Evolutionary conservation across 768 basidiomycete species (phyloP), one percentile per base, ranked within the genome.

Genomic region (Paxillus rubicundulus): DNA sequence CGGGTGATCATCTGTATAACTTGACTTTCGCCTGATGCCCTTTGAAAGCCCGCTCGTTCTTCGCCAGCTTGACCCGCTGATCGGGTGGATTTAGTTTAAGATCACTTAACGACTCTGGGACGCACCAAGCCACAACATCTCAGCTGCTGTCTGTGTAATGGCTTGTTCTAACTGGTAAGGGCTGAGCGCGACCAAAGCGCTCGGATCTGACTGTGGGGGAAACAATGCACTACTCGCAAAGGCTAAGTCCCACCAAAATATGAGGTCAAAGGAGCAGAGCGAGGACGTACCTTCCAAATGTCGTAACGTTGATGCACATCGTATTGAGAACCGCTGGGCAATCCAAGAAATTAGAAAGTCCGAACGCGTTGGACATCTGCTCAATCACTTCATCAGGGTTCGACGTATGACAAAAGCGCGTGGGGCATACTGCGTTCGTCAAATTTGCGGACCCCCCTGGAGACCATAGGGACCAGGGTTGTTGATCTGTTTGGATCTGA

Each of bases 381-480:
- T 37, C 30, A 30, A 30, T 30, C 9, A 30, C 9, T 37, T 50
- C 6, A 32, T 16, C 4, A 6, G 8, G 4, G 14, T 21, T 33
- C 16, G 12, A 2, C 10, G 10, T 10, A 9, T 30, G 30, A 30
- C 7, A 20, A 16, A 38, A 50, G 12, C 14, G 2, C 17, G 24
- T 17, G n/a, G 10, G 13, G 50, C 34, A 12, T 20, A 37, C 50
- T 28, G 32, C 47, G 47, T 17, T 52, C 9, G 47, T 10, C 28
- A 62, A 14, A 14, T 48, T 9, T 18, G 9, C 2, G 4, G 27
- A 21, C 1, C 5, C 20, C 12, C 1, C 20, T 52, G 46, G 42
- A n/a, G 50, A n/a, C 44, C 47, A 63, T 6, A 60, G 7, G 1
- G 48, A 28, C 61, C 61, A 62, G 9, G 34, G 1, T 32, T 24